Conservation (phyloP, 2,329 filamentous ascomycete species). For the Lachnellula hyalina region DNA sequence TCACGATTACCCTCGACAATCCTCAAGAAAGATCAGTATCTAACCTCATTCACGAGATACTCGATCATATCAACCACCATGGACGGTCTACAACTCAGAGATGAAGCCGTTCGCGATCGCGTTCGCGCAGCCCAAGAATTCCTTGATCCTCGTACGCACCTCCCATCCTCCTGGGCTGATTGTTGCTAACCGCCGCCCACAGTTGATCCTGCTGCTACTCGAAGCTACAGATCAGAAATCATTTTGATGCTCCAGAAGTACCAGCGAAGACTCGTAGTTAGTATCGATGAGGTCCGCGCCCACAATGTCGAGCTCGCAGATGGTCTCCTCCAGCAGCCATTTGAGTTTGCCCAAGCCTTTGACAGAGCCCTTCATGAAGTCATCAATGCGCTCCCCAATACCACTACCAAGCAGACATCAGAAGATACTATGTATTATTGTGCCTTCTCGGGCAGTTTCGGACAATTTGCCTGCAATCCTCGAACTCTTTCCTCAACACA, state of each 20-base stretch:
- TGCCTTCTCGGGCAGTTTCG: conserved; percentile 94
- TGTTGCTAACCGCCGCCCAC: conserved; percentile 25
- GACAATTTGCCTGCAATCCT: conserved; percentile 90
- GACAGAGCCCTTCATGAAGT: conserved; percentile 86
- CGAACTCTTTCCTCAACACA: conserved; percentile 83
- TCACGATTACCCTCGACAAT: neutral
- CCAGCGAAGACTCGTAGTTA: conserved; percentile 61
- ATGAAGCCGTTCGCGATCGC: conserved; percentile 79
- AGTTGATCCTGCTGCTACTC: conserved; percentile 21
- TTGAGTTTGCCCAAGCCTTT: conserved; percentile 84
- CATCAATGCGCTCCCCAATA: conserved; percentile 71
- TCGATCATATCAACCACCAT: conserved; percentile 33
- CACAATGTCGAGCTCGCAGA: conserved; percentile 79
- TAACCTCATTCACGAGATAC: neutral
- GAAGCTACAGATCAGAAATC: conserved; percentile 86
- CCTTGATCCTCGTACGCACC: conserved; percentile 75
- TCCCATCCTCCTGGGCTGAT: neutral
- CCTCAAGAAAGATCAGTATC: neutral
- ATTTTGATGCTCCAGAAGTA: conserved; percentile 68
- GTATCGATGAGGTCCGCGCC: conserved; percentile 84
- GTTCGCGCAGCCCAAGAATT: conserved; percentile 88
- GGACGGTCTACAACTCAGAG: conserved; percentile 71
- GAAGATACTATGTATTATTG: conserved; percentile 89
- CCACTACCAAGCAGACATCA: conserved; percentile 68
- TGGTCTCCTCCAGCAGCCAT: conserved; percentile 75